Conservation (phyloP, 1,139 yeast genomes). For the Pichia sp. region DNA sequence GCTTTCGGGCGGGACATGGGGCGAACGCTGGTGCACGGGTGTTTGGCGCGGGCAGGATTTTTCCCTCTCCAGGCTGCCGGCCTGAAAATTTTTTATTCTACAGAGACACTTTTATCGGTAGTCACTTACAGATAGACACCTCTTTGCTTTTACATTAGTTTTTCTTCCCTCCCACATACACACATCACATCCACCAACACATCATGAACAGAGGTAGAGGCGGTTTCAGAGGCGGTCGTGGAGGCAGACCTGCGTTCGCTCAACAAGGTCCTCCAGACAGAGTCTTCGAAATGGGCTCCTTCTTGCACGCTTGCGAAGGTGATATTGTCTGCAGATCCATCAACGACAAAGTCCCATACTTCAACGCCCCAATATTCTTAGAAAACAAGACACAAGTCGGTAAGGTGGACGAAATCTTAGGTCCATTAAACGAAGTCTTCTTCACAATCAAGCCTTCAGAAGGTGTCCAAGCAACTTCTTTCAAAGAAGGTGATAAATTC, state of each 20-base stretch:
- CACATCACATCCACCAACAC: neutral
- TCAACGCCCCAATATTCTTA: slow-evolving; percentile 97
- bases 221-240: slow-evolving; percentile 47
- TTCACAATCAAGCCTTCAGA: slow-evolving; percentile 96
- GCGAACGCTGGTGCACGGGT: slow-evolving; percentile 7
- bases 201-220: slow-evolving; percentile 30
- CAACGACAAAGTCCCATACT: slow-evolving; percentile 93
- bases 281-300: slow-evolving; percentile 93
- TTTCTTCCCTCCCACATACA: too few species aligned
- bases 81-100: neutral
- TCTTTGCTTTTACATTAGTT: too few species aligned
- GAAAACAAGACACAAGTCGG: slow-evolving; percentile 96
- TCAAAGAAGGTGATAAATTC: slow-evolving; percentile 94
- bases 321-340: slow-evolving; percentile 96
- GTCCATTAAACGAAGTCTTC: slow-evolving; percentile 95
- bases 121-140: too few species aligned
- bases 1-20: too few species aligned
- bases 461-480: slow-evolving; percentile 92
- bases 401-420: slow-evolving; percentile 96
- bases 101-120: too few species aligned
- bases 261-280: slow-evolving; percentile 89
- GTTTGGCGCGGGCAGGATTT: neutral
- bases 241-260: slow-evolving; percentile 61
- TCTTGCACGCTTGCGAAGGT: slow-evolving; percentile 92
- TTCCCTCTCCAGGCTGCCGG: too few species aligned